Base-by-base conservation (phyloP, 257 asterid genomes). In the Solanum paucissectum region DNA sequence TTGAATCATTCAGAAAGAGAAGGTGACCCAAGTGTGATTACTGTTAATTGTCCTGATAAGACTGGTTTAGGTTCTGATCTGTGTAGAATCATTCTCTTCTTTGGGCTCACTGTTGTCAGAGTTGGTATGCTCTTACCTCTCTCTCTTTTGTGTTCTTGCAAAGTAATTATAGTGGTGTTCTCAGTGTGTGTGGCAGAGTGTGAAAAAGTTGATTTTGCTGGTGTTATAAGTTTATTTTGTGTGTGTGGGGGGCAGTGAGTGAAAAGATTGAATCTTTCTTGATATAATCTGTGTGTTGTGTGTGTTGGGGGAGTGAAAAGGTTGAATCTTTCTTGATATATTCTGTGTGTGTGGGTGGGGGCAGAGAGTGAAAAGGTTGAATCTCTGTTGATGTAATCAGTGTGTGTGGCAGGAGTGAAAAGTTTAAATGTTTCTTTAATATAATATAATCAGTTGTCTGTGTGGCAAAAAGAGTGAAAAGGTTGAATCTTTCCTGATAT, bases 11-110 rank as follows among this genome's bases (percentile, higher is more conserved):
- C 98, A 1, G 98, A 95, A 91, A 89, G 88, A 79, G 95, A 90
- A 91, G 97, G 93, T 14, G 96, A 96, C 23, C 95, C 98, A 9
- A 93, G 91, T 90, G 97, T 94, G 18, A 95, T 96, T 29, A 96
- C 99, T 23, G 98, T 95, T 2, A 96, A 94, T 87, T 96, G 99
- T 33, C 98, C 98, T 1, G 99, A 95, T 89, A 96, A 95, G 90
- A 96, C 98, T 90, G 98, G 99, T 4, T 83, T 96, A 89, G 98
- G 98, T 2, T 94, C 93, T 86, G 99, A 96, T 93, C 97, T 96
- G 87, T 96, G 97, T 91, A 95, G 98, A 81, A 92, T 96, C 87
- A 93, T 96, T 74, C 98, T 96, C 92, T 94, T 91, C 94, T 96
- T 96, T 89, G 94, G 98, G 13, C 95, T 96, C 88, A 89, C 93